These are phyloP conservation scores for Hypsizygus marmoreus DNA, from an alignment of 768 basidiomycete species.

Conservation along the genomic window DNA sequence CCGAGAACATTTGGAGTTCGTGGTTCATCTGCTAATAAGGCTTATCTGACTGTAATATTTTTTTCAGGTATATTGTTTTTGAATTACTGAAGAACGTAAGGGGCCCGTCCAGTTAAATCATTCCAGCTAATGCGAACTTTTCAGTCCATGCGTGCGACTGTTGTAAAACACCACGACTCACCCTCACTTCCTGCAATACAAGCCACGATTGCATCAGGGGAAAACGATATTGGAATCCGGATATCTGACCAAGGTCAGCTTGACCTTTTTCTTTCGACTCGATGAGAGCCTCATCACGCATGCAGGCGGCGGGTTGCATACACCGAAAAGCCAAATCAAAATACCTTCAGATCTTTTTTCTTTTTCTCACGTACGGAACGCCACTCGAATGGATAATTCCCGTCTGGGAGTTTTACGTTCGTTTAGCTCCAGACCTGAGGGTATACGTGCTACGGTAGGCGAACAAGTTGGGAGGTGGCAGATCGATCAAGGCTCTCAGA, in stretches of 20 bases:
- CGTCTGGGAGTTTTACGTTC: slow-evolving; percentile 69
- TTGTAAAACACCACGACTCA: slow-evolving; percentile 45
- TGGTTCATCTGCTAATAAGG: neutral
- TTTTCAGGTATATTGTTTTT: slow-evolving; percentile 76
- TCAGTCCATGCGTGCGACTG: slow-evolving; percentile 76
- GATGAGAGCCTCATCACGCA: slow-evolving; percentile 10
- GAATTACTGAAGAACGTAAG: slow-evolving; percentile 88
- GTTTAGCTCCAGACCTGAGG: slow-evolving; percentile 58
- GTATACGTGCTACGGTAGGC: slow-evolving; percentile 75
- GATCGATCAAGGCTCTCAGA: slow-evolving; percentile 20
- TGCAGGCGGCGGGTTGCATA: slow-evolving; percentile 71
- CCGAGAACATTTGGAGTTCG: slow-evolving; percentile 79
- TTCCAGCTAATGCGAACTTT: slow-evolving; percentile 4
- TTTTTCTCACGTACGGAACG: slow-evolving; percentile 84
- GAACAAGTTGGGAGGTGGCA: slow-evolving; percentile 69
- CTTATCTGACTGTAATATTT: too few relatives aligned
- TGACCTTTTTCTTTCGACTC: neutral
- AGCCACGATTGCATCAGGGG: slow-evolving; percentile 75
- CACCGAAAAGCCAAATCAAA: slow-evolving; percentile 47
- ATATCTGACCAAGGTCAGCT: slow-evolving; percentile 85
- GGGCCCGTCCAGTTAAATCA: slow-evolving; percentile 2
- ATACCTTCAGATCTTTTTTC: slow-evolving; percentile 82
- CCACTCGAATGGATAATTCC: slow-evolving; percentile 63
- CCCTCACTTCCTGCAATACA: slow-evolving; percentile 59
- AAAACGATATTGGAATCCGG: slow-evolving; percentile 75